Evolutionary conservation across 306 rosid genomes (phyloP), one percentile per base, ranked within the genome.

Genomic region (Prunus padus): DNA sequence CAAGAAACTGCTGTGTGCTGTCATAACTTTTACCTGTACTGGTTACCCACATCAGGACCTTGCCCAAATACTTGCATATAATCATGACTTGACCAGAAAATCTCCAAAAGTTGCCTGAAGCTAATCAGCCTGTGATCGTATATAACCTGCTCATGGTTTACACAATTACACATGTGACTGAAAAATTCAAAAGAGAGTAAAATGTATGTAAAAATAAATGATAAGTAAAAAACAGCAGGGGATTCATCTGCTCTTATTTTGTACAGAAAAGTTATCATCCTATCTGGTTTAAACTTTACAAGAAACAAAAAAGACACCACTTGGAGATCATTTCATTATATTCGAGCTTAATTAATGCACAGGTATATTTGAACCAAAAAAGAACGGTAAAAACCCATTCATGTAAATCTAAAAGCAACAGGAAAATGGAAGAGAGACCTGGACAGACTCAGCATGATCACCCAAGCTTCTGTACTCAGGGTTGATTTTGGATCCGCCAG

Each of bases 1-100:
- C 54, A 63, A 3, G 47, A 71, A 82, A 65, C 31, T 19, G 47
- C 42, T 23, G 61, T 15, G 72, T 70, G 60, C 67, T 23, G 74
- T 73, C 75, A 77, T 51, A 47, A 25, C 15, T 73, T 25, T 79
- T 78, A 95, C 97, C 97, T 90, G 85, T 95, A 95, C 73, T 95
- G 98, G 69, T 81, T 82, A 80, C 98, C 98, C 71, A 92, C 97
- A 84, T 95, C 97, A 71, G 97, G 97, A 82, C 97, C 98, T 84
- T 95, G 98, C 77, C 98, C 98, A 85, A 87, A 95, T 51, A 90
- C 97, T 84, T 95, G 97, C 79, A 97, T 86, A 61, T 91, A 89
- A 81, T 95, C 98, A 77, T 95, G 98, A 79, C 91, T 89, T 16
- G 93, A 83, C 97, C 97, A 95, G 65, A 95, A 95, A 30, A 90